A percentile compares a stretch with the other conserved stretches of the same genome.
These are phyloP conservation scores for Lepidium campestre DNA, from an alignment of 441 rosid species.

Conservation along the genomic window DNA sequence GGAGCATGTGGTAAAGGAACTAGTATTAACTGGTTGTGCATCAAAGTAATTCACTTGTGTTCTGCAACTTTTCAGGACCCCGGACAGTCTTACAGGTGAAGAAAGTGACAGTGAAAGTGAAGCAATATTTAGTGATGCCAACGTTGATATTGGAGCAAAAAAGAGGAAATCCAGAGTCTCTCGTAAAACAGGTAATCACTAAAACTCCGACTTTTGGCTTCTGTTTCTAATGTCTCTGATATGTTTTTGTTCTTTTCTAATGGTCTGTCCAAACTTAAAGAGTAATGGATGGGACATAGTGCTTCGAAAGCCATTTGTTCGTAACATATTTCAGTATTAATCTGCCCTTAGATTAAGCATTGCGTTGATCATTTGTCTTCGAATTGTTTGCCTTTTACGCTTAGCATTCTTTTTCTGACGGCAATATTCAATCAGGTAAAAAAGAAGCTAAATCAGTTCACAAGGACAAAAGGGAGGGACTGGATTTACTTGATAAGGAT, in stretches of 20 bases:
- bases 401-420: background rate
- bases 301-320: background rate
- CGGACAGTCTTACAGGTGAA: slow-evolving; percentile 48
- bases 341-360: background rate
- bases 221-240: background rate
- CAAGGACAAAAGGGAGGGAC: slow-evolving; percentile 34
- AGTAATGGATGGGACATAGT: background rate
- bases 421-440: slow-evolving; percentile 32
- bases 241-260: background rate
- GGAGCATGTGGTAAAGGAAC: background rate
- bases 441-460: slow-evolving; percentile 43
- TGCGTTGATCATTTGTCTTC: background rate
- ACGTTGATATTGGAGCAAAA: slow-evolving; percentile 36
- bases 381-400: background rate
- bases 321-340: background rate
- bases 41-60: slow-evolving; percentile 12
- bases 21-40: background rate
- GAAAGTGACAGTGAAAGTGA: slow-evolving; percentile 43
- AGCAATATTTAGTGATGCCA: slow-evolving; percentile 46
- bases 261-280: background rate
- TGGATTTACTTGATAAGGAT: slow-evolving; percentile 41
- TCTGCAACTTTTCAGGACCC: slow-evolving; percentile 42
- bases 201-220: background rate
- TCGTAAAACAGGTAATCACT: slow-evolving; percentile 46
- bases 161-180: slow-evolving; percentile 35